Evolutionary conservation across 2,329 filamentous ascomycete genomes (phyloP).

Genomic region (Cytospora leucostoma): DNA sequence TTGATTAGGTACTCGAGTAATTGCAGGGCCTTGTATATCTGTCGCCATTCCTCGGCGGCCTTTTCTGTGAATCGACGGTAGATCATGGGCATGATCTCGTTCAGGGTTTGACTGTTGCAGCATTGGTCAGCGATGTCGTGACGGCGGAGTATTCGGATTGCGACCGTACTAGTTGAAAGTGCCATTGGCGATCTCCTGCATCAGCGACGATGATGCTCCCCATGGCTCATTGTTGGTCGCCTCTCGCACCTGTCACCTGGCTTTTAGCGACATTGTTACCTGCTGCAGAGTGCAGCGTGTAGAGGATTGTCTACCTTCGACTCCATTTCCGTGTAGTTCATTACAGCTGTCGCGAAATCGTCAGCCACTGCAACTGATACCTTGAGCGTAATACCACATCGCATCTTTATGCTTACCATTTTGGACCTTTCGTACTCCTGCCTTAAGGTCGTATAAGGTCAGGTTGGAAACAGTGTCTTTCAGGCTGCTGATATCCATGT

Average conservation of each 20-base stretch:
- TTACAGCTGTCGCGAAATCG: slow-evolving; percentile 65
- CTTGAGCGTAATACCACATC: neutral
- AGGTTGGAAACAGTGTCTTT: slow-evolving; percentile 89
- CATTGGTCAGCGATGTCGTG: slow-evolving; percentile 21
- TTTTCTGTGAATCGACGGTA: slow-evolving; percentile 99
- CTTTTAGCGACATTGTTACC: slow-evolving; percentile 28
- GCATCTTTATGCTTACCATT: slow-evolving; percentile 68
- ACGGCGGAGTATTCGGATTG: neutral
- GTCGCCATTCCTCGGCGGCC: slow-evolving; percentile 95
- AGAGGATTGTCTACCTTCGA: slow-evolving; percentile 50
- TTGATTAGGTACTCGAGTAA: slow-evolving; percentile 94
- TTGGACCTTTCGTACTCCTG: slow-evolving; percentile 90
- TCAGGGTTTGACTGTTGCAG: slow-evolving; percentile 76
- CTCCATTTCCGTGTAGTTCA: slow-evolving; percentile 98
- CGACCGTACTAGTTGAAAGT: slow-evolving; percentile 92
- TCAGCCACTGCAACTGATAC: slow-evolving; percentile 12
- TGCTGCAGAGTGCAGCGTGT: slow-evolving; percentile 15
- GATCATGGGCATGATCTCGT: slow-evolving; percentile 99
- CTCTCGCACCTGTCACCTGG: slow-evolving; percentile 73
- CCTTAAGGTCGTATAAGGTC: slow-evolving; percentile 93
- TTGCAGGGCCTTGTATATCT: slow-evolving; percentile 98
- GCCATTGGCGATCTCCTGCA: slow-evolving; percentile 98
- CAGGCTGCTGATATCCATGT: slow-evolving; percentile 83
- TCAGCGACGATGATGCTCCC: slow-evolving; percentile 79
- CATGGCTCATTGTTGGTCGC: slow-evolving; percentile 99